Percentiles rank a stretch among this genome's conserved stretches.
These are phyloP conservation scores for Nasturtium officinale DNA, from an alignment of 345 rosid species.

Conservation along the genomic window DNA sequence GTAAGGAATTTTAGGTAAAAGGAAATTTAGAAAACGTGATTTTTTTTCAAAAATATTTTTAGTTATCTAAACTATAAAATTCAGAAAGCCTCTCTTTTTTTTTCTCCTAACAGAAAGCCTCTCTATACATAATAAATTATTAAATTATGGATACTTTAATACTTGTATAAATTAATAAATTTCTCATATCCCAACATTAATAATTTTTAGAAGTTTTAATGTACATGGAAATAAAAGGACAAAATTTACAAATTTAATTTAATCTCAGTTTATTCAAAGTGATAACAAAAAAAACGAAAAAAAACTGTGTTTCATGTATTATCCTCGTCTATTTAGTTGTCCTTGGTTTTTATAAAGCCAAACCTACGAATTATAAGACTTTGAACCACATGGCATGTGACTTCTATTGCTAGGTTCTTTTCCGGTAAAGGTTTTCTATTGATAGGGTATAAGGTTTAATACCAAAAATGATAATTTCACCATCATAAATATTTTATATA, in stretches of 20 bases:
- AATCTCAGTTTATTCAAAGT: background rate
- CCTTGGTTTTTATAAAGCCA: conserved; percentile 17
- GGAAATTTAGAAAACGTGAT: too few species aligned
- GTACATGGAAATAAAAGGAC: background rate
- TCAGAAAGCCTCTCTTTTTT: too few species aligned
- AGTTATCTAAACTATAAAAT: too few species aligned
- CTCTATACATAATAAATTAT: too few species aligned
- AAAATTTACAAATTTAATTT: background rate
- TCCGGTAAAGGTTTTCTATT: background rate
- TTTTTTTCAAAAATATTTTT: too few species aligned
- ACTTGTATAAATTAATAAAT: too few species aligned
- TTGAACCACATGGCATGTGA: background rate
- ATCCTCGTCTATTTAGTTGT: background rate
- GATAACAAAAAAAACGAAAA: too few species aligned
- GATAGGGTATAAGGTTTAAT: conserved; percentile 11
- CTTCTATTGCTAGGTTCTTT: background rate
- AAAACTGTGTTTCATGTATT: conserved; percentile 14
- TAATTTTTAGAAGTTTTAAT: too few species aligned
- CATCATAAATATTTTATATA: background rate
- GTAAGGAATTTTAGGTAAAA: too few species aligned
- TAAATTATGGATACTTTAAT: too few species aligned
- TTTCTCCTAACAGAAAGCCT: too few species aligned
- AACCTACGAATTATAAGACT: conserved; percentile 32
- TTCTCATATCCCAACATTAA: too few species aligned
- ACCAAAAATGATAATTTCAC: background rate